Evolutionary conservation across 352 stramenopile species (phyloP), one percentile per base, ranked within the genome.

Genomic region (Blastocystis sp.): DNA sequence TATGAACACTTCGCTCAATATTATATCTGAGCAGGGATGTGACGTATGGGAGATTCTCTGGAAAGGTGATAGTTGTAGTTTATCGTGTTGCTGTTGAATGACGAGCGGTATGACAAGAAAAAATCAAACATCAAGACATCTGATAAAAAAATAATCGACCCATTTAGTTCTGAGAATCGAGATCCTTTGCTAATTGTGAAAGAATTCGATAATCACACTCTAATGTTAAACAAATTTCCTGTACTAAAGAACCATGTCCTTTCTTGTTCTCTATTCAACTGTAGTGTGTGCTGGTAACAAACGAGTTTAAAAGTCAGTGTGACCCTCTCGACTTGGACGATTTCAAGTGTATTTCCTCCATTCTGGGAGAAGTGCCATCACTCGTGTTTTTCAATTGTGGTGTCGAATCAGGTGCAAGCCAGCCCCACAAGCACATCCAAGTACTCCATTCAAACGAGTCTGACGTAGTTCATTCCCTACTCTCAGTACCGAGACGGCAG

Each of bases 381-480:
- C n/a, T 87, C 3, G 76, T 87, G 39, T 87, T 87, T 39, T 87
- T 59, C 53, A 87, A 87, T 87, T 87, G 76, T 87, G 76, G 76
- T 11, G 63, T 87, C n/a, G 59, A 87, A 43, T 87, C 76, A 2
- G 76, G 76, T 54, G 76, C 76, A 34, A 87, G 76, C 76, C 76
- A 87, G 53, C 56, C 47, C 20, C 76, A 87, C 50, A 87, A 87
- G 41, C 76, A 87, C 53, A 87, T 87, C 11, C 76, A 87, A 76
- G 76, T 87, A 73, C n/a, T 53, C 29, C 1, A 34, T 0, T 34
- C 29, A 34, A 34, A 34, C 29, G 29, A 34, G 29, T 34, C 29
- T 1, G 34, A 45, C 26, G 3, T 34, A 80, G 70, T 18, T 80
- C 9, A 80, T 80, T 64, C 70, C 70, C n/a, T 80, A 47, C 39